Base-by-base conservation (phyloP, 1,284 basidiomycete species). In the Trichosporon sp. region DNA sequence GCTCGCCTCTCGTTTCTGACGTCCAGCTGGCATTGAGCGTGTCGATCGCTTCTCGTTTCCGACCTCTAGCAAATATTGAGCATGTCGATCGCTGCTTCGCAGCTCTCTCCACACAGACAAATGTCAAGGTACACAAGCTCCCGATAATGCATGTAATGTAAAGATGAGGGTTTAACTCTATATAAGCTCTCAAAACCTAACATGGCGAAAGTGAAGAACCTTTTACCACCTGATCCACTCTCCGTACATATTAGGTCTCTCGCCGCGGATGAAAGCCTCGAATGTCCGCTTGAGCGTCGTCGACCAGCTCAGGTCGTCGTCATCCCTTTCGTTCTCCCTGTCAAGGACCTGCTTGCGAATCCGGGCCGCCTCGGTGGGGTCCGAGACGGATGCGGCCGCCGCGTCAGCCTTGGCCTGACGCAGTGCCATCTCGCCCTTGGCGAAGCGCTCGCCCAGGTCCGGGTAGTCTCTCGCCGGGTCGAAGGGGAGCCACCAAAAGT, bases 401-500 rank as follows among this genome's bases (percentile, higher is more conserved):
- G 67, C 69, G 33, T 66, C 65, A 7, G 46, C 59, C 21, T 34
- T 36, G 32, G 77, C 80, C 58, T 79, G 80, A 32, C 73, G 77
- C 16, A 81, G 70, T 10, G 86, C 86, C 58, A 83, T 80, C 69
- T 95, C 92, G 33, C 88, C 89, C 31, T 85, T 85, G 36, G 82
- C 82, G 77, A 96, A 96, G 23, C 85, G 85, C 3, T 85, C 82
- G 1, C 94, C 94, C 21, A 96, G 86, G 75, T 95, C 94, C 9
- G 94, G 94, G 86, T 87, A 96, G 77, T 95, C 92, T 19, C 92
- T 87, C 8, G 86, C 81, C 1, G 89, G 85, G 77, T 97, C 94
- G 71, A 96, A 95, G 2, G 92, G 90, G 66, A 90, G 87, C 93
- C 94, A 95, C 89, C 89, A 90, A 75, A 86, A 90, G 74, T 92